A percentile compares a stretch with the other conserved stretches of the same genome.
Conservation (phyloP, 1,284 basidiomycete species). For the Cerrena zonata region DNA sequence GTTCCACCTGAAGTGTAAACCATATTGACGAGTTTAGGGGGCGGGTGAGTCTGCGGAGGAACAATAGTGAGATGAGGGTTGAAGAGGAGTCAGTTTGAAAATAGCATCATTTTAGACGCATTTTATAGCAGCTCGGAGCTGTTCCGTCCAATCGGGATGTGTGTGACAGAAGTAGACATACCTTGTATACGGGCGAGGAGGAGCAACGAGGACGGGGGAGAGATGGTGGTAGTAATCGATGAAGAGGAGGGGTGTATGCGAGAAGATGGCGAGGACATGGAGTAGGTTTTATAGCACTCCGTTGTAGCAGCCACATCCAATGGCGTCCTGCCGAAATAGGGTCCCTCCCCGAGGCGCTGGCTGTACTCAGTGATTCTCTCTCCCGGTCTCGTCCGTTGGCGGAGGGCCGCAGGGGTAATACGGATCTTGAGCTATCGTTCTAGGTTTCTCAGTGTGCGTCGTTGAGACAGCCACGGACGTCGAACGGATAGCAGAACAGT, state of each 20-base stretch:
- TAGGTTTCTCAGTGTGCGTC: too few species aligned
- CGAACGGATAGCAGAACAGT: too few species aligned
- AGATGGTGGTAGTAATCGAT: background rate
- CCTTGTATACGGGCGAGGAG: background rate
- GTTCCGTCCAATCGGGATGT: background rate
- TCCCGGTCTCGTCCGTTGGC: conserved; percentile 15
- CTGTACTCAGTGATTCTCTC: conserved; percentile 1
- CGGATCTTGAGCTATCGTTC: too few species aligned
- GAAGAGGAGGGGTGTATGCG: background rate
- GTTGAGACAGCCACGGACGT: too few species aligned
- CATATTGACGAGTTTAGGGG: conserved; percentile 31
- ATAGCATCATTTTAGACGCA: background rate
- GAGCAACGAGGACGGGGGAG: background rate
- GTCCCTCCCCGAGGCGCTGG: conserved; percentile 11
- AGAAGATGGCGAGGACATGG: background rate
- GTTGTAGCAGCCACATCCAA: conserved; percentile 15
- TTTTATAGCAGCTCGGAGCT: background rate
- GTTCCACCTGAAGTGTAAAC: conserved; percentile 62
- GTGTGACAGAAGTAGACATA: background rate
- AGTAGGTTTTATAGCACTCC: background rate
- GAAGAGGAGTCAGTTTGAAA: background rate
- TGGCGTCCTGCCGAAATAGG: conserved; percentile 9
- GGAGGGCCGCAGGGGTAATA: conserved; percentile 15
- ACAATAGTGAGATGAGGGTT: background rate
- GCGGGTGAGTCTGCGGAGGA: background rate